Evolutionary conservation across 2,329 filamentous ascomycete species (phyloP), one percentile per base, ranked within the genome.

Genomic region (Tympanopsis confertula): DNA sequence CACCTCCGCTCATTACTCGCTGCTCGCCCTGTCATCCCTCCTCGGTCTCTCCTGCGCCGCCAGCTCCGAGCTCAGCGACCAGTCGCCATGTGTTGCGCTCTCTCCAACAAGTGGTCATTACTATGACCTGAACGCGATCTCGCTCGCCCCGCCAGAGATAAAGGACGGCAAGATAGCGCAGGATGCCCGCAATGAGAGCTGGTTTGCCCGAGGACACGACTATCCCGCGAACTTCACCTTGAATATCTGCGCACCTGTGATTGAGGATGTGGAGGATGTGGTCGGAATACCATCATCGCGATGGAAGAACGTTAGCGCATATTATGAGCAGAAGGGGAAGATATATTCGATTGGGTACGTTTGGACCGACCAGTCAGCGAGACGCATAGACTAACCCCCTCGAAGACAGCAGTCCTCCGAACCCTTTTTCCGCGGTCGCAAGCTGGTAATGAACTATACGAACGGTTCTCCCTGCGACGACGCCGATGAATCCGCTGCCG

Each of bases 121-220:
- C 61, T 80, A 77, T 57, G 75, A 81, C 50, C 62, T 81, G 19
- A 76, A 66, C 45, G 61, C 68, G 5, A 65, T 81, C 44, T 66
- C 66, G 20, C 55, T 77, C 38, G 58, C 58, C 26, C 65, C 66
- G 22, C 67, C 70, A 12, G 52, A 55, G 38, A 35, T 49, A 30
- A 58, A 60, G 39, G 54, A 63, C 37, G 54, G 57, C 30, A 63
- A 60, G 39, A 44, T 51, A 35, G 48, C 52, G 37, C 57, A 56
- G 40, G 54, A 56, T 40, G 50, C 51, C 20, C 55, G 57, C 20
- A 54, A 57, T 17, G 58, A 61, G 37, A 69, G 65, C 46, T 69
- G 65, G 62, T 60, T 62, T 42, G 58, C 61, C 14, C 59, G 52
- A 44, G 66, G 66, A 3, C 63, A 68, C 42, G 66, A 69, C 43